These are phyloP conservation scores for Diplodia mutila DNA, from an alignment of 2,329 filamentous ascomycete species.

Conservation along the genomic window DNA sequence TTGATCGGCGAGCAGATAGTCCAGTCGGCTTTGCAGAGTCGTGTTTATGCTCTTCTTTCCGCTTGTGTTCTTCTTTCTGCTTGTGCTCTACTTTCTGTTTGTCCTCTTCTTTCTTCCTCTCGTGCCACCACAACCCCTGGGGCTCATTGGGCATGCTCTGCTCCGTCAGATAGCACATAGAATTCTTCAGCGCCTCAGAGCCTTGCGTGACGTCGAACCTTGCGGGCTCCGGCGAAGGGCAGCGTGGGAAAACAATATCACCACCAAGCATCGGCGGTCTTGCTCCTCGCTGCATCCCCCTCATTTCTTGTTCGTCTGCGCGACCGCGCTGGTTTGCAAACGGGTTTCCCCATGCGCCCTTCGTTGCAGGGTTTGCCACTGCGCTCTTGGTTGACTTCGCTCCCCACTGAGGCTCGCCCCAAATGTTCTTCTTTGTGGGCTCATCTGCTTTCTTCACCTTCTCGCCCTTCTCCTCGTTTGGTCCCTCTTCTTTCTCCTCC, in stretches of 20 bases:
- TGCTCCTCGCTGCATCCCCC: slow-evolving; percentile 61
- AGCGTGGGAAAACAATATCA: slow-evolving; percentile 79
- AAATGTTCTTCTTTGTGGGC: slow-evolving; percentile 33
- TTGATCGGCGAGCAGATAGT: slow-evolving; percentile 25
- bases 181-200: slow-evolving; percentile 52
- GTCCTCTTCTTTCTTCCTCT: slow-evolving; percentile 32
- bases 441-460: slow-evolving; percentile 36
- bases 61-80: no score
- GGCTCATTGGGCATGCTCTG: slow-evolving; percentile 49
- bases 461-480: slow-evolving; percentile 34
- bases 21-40: slow-evolving; percentile 12
- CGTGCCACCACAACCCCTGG: slow-evolving; percentile 66
- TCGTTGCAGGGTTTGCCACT: slow-evolving; percentile 18
- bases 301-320: slow-evolving; percentile 47
- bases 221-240: slow-evolving; percentile 80
- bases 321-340: slow-evolving; percentile 33
- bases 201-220: slow-evolving; percentile 78
- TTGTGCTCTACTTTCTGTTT: no score
- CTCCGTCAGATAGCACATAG: slow-evolving; percentile 56
- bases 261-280: slow-evolving; percentile 85
- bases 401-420: slow-evolving; percentile 43
- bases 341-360: slow-evolving; percentile 46
- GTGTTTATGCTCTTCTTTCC: no score
- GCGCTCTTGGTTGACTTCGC: slow-evolving; percentile 5
- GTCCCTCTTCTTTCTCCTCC: slow-evolving; percentile 52